Conservation (phyloP, 31 red algal genomes). For the Endocladia muricata region DNA sequence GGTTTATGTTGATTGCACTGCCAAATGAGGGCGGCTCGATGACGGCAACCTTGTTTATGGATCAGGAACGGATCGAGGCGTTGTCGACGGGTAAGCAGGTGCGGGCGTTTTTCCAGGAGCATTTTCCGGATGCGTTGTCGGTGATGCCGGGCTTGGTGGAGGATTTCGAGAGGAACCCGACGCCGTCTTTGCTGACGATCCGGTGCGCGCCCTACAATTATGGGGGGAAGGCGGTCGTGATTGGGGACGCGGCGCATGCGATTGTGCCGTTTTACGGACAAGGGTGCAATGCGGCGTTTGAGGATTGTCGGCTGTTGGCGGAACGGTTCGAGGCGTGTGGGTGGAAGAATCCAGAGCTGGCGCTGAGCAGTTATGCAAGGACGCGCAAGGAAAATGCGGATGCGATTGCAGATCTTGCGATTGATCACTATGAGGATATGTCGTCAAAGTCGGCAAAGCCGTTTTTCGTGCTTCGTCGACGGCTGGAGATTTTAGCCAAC, state of each 20-base stretch:
- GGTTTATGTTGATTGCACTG: constrained; percentile 98
- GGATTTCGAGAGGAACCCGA: constrained; percentile 70
- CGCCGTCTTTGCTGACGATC: constrained; percentile 67
- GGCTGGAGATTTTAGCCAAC: constrained; percentile 57
- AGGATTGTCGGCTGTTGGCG: constrained; percentile 80
- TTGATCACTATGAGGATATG: constrained; percentile 96
- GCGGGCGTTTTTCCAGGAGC: constrained; percentile 46
- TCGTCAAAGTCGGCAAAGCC: constrained; percentile 62
- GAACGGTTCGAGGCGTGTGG: constrained; percentile 57
- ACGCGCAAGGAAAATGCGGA: constrained; percentile 67
- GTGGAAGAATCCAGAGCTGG: constrained; percentile 11
- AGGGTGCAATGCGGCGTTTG: constrained; percentile 94
- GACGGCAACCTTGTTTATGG: constrained; percentile 83
- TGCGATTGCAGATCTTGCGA: constrained; percentile 87
- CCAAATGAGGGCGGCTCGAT: constrained; percentile 79
- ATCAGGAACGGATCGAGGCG: constrained; percentile 48
- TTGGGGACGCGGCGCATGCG: constrained; percentile 98
- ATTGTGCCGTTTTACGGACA: constrained; percentile 99
- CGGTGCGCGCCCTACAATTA: constrained; percentile 83
- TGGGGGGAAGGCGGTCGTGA: constrained; percentile 59
- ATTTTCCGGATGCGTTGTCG: constrained; percentile 80
- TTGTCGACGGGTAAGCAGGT: constrained; percentile 28
- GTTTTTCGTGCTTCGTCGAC: constrained; percentile 47
- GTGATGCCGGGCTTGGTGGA: constrained; percentile 64
- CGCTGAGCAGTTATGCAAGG: constrained; percentile 52